These are phyloP conservation scores for Phaeosphaeria sp. DNA, from an alignment of 2,329 filamentous ascomycete genomes.

Conservation along the genomic window DNA sequence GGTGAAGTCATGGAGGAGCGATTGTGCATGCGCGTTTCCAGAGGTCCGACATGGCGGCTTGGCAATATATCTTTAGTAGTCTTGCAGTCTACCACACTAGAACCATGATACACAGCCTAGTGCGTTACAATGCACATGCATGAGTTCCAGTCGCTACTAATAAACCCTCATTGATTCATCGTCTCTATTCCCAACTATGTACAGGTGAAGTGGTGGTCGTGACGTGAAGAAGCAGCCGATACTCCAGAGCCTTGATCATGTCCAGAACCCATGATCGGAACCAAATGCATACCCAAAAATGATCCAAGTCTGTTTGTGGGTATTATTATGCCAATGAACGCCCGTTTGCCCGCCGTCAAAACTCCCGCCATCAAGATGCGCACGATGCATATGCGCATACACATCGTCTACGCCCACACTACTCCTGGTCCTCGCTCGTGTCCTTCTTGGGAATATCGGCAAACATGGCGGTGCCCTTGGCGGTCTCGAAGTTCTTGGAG, in stretches of 20 bases:
- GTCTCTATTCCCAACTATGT: background rate
- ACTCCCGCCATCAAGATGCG: background rate
- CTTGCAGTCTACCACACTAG: background rate
- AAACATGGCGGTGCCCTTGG: constrained; percentile 45
- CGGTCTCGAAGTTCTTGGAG: constrained; percentile 48
- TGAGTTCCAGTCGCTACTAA: background rate
- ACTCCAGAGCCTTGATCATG: background rate
- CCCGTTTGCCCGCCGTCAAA: background rate
- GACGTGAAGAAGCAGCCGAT: constrained; percentile 10
- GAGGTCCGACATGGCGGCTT: constrained; percentile 21
- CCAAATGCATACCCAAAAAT: background rate
- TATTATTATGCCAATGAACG: constrained; percentile 6
- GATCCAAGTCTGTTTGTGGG: background rate
- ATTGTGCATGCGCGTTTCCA: constrained; percentile 14
- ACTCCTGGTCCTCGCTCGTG: background rate
- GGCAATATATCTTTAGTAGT: constrained; percentile 24
- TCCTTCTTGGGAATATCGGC: constrained; percentile 44
- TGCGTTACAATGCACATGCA: background rate
- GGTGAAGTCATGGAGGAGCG: constrained; percentile 34
- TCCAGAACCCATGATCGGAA: background rate
- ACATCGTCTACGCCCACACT: background rate
- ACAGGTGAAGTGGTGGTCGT: constrained; percentile 16
- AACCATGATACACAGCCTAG: background rate
- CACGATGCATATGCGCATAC: background rate
- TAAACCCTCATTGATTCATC: background rate